Percentiles rank a stretch among this genome's conserved stretches.
These are phyloP conservation scores for Diaporthe humulicola DNA, from an alignment of 2,329 filamentous ascomycete genomes.

Conservation along the genomic window DNA sequence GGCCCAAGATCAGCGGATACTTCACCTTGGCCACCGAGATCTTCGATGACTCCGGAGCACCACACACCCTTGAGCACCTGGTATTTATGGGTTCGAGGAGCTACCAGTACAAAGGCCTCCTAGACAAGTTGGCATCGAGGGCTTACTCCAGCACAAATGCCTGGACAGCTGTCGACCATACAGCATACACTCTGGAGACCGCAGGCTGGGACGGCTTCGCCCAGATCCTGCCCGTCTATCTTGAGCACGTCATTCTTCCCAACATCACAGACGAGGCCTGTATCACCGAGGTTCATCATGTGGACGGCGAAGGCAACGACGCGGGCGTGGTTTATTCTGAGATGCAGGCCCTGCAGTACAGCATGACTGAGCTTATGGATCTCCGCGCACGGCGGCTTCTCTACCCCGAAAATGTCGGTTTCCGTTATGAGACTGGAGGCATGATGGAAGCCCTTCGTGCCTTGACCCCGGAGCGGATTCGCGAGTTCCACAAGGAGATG, in stretches of 20 bases:
- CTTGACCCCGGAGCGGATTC: conserved; percentile 88
- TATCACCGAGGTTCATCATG: conserved; percentile 95
- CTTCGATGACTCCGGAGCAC: conserved; percentile 94
- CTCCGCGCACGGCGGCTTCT: conserved; percentile 82
- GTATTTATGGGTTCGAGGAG: conserved; percentile 93
- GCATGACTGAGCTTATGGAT: conserved; percentile 87
- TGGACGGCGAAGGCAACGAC: conserved; percentile 94
- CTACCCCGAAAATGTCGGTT: conserved; percentile 91
- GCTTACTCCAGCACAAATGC: conserved; percentile 96
- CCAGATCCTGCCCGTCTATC: conserved; percentile 92
- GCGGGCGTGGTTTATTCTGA: conserved; percentile 98
- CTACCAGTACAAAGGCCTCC: conserved; percentile 93
- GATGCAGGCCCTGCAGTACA: conserved; percentile 96
- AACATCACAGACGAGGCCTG: conserved; percentile 94
- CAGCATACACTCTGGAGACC: conserved; percentile 93
- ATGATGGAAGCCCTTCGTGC: conserved; percentile 93
- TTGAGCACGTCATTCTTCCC: conserved; percentile 93
- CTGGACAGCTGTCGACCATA: conserved; percentile 97
- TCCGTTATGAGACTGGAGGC: conserved; percentile 97
- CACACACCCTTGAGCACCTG: conserved; percentile 86
- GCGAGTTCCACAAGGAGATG: conserved; percentile 96
- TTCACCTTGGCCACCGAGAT: conserved; percentile 98
- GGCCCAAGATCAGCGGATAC: conserved; percentile 95
- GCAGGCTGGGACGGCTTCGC: conserved; percentile 98
- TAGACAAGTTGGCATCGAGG: conserved; percentile 93